Evolutionary conservation across 2,329 filamentous ascomycete species (phyloP).

Genomic region (Magnaporthiopsis poae): DNA sequence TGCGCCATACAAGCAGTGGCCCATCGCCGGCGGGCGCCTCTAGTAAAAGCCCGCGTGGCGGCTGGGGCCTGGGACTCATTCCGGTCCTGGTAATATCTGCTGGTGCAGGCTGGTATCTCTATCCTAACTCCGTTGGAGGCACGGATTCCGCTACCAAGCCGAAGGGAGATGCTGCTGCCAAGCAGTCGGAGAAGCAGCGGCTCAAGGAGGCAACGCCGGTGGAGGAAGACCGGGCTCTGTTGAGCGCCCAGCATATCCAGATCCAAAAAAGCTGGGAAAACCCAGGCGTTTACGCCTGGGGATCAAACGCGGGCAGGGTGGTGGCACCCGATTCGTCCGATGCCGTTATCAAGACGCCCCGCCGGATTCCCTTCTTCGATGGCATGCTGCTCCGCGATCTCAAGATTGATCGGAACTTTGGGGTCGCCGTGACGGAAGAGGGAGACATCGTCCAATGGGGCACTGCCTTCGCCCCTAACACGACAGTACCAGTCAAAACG

Average conservation of each 20-base stretch:
- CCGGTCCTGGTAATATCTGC: slow-evolving; percentile 2
- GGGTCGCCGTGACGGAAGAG: slow-evolving; percentile 75
- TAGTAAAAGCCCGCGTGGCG: neutral
- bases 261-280: slow-evolving; percentile 72
- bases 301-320: slow-evolving; percentile 75
- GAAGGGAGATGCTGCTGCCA: slow-evolving; percentile 30
- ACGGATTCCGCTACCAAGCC: slow-evolving; percentile 5
- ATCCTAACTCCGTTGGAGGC: neutral
- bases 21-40: neutral
- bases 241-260: slow-evolving; percentile 72
- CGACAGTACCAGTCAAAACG: slow-evolving; percentile 57
- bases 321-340: slow-evolving; percentile 76
- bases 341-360: slow-evolving; percentile 65
- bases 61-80: neutral
- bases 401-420: slow-evolving; percentile 73
- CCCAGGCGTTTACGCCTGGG: slow-evolving; percentile 90
- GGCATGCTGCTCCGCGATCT: slow-evolving; percentile 75
- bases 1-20: slow-evolving; percentile 5
- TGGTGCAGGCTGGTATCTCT: slow-evolving; percentile 4
- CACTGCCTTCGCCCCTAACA: slow-evolving; percentile 45
- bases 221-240: slow-evolving; percentile 64
- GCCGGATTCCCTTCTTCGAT: slow-evolving; percentile 73
- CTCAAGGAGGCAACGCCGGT: slow-evolving; percentile 43
- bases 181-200: slow-evolving; percentile 60
- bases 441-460: slow-evolving; percentile 93